Evolutionary conservation across 352 stramenopile genomes (phyloP), one percentile per base, ranked within the genome.

Genomic region (Phytopythium chamaehyphon): DNA sequence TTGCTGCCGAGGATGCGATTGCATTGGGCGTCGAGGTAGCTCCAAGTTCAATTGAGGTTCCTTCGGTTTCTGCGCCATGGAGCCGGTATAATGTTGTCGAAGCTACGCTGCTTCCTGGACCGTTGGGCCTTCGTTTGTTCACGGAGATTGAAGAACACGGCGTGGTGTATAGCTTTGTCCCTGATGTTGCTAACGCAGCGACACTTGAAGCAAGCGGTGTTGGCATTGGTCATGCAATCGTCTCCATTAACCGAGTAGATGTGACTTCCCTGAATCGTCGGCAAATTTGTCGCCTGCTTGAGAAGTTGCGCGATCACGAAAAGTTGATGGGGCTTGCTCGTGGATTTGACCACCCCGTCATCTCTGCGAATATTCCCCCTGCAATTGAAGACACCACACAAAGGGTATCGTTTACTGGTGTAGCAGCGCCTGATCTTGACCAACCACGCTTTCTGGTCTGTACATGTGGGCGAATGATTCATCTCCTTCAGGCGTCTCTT

Each of bases 41-140:
- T 31, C 28, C 15, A 1, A 10, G 3, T 31, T 21, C 26, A 40
- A 14, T 4, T 18, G 26, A 11, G 7, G 24, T 44, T 18, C 16
- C 22, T 40, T 21, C 28, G 38, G 42, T 19, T 28, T 28, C 35
- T 28, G 42, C 23, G 8, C 15, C 26, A 11, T 84, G 65, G 69
- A 37, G 18, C 15, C 51, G 50, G 12, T 64, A 7, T 10, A 64
- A 77, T 44, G 31, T 66, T 12, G 47, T 86, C 23, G 44, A 84
- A 36, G 66, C 76, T 18, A 23, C 24, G 1, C 61, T 84, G 24
- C 59, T 61, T 28, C 35, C 69, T 24, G 81, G 77, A 6, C 72
- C 81, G 2, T 57, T 91, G 23, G 77, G 77, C 15, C 47, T 91
- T 11, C 73, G 86, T 48, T 56, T 91, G 9, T 76, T 63, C 48